These are phyloP conservation scores for Mucor sp. DNA, from an alignment of 371 early-diverging fungal species.

Conservation along the genomic window DNA sequence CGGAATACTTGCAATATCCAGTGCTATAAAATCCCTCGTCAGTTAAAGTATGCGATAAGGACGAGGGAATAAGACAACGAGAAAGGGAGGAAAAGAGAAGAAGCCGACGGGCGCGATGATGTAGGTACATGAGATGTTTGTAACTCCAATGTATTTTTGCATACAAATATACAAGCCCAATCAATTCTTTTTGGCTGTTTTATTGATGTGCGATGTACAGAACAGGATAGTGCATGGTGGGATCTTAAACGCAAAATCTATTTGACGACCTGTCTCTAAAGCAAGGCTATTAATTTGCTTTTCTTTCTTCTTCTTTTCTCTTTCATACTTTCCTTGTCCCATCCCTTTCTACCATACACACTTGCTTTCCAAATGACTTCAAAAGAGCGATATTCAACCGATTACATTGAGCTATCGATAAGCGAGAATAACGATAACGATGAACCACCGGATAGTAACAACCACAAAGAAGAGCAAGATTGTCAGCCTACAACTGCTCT, in stretches of 20 bases:
- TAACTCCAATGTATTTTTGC: conserved; percentile 1
- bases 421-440: conserved; percentile 23
- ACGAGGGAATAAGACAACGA: background rate
- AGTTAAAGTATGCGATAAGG: background rate
- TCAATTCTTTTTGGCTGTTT: background rate
- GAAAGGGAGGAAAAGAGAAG: background rate
- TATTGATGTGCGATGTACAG: background rate
- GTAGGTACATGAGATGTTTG: background rate
- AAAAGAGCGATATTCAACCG: conserved; percentile 9
- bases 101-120: too few relatives aligned
- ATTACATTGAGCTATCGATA: conserved; percentile 33
- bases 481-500: conserved; percentile 7
- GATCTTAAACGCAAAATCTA: background rate
- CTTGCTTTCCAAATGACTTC: background rate
- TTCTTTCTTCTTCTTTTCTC: background rate
- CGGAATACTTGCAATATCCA: background rate
- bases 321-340: background rate
- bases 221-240: background rate
- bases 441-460: conserved; percentile 17
- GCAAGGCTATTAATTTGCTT: background rate
- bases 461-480: conserved; percentile 6
- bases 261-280: background rate
- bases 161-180: conserved; percentile 2
- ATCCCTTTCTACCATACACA: background rate
- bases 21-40: background rate